phyloP scores from a whole-genome alignment of 495 filamentous ascomycete genomes.

The Penicillium robsamsonii region DNA sequence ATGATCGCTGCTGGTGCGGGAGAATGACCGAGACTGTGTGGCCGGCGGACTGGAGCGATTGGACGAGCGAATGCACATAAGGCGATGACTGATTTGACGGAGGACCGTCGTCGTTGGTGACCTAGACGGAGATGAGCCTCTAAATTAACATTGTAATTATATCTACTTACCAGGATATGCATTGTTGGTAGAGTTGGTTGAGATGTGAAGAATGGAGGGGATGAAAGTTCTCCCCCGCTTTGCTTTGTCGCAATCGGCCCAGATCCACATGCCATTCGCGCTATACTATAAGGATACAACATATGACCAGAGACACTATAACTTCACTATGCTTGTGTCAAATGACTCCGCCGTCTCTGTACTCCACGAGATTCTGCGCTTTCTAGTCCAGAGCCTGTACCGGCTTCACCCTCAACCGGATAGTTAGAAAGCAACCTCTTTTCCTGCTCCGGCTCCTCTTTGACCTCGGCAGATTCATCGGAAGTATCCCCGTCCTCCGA shows the following conservation, averaged over 20 bases:
- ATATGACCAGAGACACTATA: not conserved
- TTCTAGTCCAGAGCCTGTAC: constrained; percentile 36
- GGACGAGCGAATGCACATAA: constrained; percentile 84
- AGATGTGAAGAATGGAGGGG: constrained; percentile 18
- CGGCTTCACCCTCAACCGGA: constrained; percentile 16
- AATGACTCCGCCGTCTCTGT: constrained; percentile 38
- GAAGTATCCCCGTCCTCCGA: constrained; percentile 17
- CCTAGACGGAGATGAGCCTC: constrained; percentile 49
- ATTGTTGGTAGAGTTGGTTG: constrained; percentile 27
- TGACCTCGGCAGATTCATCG: constrained; percentile 15
- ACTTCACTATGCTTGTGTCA: constrained; percentile 21
- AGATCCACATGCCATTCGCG: not conserved
- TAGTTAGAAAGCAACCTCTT: constrained; percentile 22
- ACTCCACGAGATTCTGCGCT: constrained; percentile 33
- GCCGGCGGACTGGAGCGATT: constrained; percentile 70
- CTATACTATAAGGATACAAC: not conserved
- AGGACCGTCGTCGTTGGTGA: constrained; percentile 94
- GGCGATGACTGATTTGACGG: constrained; percentile 88
- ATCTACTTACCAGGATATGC: constrained; percentile 45
- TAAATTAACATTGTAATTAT: not conserved
- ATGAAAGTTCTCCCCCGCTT: constrained; percentile 16
- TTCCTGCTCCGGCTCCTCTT: constrained; percentile 23
- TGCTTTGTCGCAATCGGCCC: constrained; percentile 9
- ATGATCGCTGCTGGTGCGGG: constrained; percentile 87
- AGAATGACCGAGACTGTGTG: constrained; percentile 87